Evolutionary conservation across 345 rosid genomes (phyloP).

Genomic region (Limnanthes douglasii): DNA sequence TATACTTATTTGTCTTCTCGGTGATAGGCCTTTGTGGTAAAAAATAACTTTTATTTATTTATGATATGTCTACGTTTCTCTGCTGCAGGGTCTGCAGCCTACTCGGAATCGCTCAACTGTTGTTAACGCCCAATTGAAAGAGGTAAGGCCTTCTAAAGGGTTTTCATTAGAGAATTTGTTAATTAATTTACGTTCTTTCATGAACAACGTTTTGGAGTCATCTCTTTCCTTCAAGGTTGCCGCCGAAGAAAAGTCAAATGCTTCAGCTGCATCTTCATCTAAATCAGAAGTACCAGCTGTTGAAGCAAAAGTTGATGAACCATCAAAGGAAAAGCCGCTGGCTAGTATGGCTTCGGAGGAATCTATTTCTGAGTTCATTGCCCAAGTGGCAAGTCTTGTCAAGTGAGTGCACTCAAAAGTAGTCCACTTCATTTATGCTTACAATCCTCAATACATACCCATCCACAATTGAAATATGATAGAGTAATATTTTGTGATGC

Average conservation of each 20-base stretch:
- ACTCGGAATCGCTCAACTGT: constrained; percentile 20
- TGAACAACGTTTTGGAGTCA: constrained; percentile 33
- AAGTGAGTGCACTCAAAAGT: constrained; percentile 28
- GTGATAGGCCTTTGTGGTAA: not conserved
- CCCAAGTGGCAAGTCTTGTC: constrained; percentile 71
- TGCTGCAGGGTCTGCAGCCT: constrained; percentile 22
- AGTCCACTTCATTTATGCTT: not conserved
- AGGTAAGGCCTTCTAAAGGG: constrained; percentile 31
- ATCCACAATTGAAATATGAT: not conserved
- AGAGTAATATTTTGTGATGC: constrained; percentile 8
- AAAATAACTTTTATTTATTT: not conserved
- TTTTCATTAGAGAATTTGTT: constrained; percentile 21
- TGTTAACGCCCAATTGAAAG: constrained; percentile 49
- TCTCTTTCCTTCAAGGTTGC: constrained; percentile 49
- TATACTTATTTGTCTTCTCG: not conserved
- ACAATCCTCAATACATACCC: not conserved
- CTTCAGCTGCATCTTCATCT: constrained; percentile 18
- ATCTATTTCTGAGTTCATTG: constrained; percentile 56
- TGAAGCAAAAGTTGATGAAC: constrained; percentile 22
- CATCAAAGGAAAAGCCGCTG: constrained; percentile 24
- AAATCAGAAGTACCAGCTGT: constrained; percentile 20
- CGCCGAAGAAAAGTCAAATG: constrained; percentile 36
- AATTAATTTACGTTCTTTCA: constrained; percentile 19
- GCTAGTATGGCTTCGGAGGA: constrained; percentile 38
- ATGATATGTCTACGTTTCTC: constrained; percentile 2